Percentiles rank a stretch among this genome's conserved stretches.
phyloP scores from a whole-genome alignment of 169 alveolate species.

The Eimeria praecox region DNA sequence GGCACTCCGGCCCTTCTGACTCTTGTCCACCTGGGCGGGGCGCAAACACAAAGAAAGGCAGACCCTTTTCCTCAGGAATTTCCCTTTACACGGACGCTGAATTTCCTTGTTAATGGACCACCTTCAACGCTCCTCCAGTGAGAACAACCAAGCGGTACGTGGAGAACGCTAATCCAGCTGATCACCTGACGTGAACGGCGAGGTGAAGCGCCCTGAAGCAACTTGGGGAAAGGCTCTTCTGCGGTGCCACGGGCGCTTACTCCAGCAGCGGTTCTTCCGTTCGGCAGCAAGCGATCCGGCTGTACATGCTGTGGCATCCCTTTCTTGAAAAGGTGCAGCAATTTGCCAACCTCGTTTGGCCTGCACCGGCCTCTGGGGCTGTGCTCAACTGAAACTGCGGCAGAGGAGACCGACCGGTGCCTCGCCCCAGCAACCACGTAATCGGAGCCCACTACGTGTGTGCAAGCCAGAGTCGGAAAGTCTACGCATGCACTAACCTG shows the following conservation, averaged over 20 bases:
- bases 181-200: neutral
- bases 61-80: neutral
- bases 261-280: neutral
- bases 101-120: neutral
- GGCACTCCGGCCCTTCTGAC: neutral
- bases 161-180: neutral
- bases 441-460: slow-evolving; percentile 11
- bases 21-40: neutral
- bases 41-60: neutral
- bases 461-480: neutral
- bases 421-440: neutral
- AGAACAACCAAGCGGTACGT: neutral
- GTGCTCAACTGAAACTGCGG: slow-evolving; percentile 11
- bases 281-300: slow-evolving; percentile 2
- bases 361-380: neutral
- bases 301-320: neutral
- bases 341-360: neutral
- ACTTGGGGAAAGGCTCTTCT: neutral
- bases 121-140: too few relatives aligned
- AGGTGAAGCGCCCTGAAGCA: neutral
- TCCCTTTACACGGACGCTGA: too few relatives aligned
- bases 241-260: neutral
- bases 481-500: neutral
- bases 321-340: neutral
- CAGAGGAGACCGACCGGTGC: neutral